Percentiles rank a stretch among this genome's conserved stretches.
Conservation (phyloP, 345 rosid species). For the Populus simonii region DNA sequence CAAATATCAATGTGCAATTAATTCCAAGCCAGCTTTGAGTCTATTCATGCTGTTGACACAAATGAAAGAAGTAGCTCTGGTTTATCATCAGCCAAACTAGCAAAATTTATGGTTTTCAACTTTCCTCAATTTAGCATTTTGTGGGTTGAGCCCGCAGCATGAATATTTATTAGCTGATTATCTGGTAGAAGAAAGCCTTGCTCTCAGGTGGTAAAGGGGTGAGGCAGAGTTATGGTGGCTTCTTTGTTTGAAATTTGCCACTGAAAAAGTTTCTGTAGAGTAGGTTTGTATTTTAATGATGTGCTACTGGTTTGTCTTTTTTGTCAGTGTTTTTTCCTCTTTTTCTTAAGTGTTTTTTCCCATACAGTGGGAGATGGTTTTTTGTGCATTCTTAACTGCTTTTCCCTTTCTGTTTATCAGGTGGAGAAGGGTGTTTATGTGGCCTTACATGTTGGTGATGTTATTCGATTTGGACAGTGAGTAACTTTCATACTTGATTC, state of each 20-base stretch:
- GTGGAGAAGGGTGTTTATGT: constrained; percentile 60
- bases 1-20: no score
- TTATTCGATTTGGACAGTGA: constrained; percentile 89
- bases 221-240: not conserved
- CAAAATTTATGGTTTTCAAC: not conserved
- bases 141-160: not conserved
- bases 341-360: not conserved
- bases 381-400: not conserved
- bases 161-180: not conserved
- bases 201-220: not conserved
- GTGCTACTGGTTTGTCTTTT: not conserved
- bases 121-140: not conserved
- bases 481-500: constrained; percentile 26
- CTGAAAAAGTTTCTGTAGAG: no score
- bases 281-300: no score
- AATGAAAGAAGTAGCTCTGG: not conserved
- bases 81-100: not conserved
- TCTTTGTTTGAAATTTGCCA: not conserved
- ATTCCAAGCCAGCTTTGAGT: no score
- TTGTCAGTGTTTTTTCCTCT: not conserved
- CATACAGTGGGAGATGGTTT: not conserved
- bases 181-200: not conserved
- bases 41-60: not conserved
- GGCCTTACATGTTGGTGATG: constrained; percentile 84
- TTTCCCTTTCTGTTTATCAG: constrained; percentile 28